These are phyloP conservation scores for Solanum clarkiae DNA, from an alignment of 257 asterid species.

Conservation along the genomic window DNA sequence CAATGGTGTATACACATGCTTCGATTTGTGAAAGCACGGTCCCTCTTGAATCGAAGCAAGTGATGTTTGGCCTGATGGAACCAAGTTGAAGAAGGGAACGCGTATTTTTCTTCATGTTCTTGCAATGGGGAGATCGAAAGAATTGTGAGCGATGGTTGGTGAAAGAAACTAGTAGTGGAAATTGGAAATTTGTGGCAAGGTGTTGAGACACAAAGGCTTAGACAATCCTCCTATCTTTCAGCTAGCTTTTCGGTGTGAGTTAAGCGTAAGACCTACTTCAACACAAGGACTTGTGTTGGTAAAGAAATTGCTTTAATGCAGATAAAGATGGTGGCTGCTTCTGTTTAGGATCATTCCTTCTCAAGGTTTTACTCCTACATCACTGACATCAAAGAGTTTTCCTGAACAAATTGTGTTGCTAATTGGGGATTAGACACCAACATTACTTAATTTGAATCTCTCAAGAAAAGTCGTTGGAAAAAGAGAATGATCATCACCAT, in stretches of 20 bases:
- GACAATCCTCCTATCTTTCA: too few species aligned
- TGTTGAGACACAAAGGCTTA: too few species aligned
- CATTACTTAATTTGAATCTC: too few species aligned
- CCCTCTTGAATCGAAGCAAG: not conserved
- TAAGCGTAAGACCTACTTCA: too few species aligned
- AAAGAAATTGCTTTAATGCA: not conserved
- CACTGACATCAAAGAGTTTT: not conserved
- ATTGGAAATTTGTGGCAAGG: not conserved
- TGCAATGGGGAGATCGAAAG: not conserved
- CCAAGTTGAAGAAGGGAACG: not conserved
- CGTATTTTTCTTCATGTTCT: not conserved
- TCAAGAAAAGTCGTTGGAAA: too few species aligned
- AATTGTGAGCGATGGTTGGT: not conserved
- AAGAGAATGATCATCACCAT: too few species aligned
- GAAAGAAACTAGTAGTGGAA: not conserved
- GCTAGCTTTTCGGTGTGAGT: too few species aligned
- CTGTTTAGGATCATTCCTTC: too few species aligned
- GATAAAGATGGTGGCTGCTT: not conserved
- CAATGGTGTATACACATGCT: not conserved
- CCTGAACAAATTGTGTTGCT: not conserved
- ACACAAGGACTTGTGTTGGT: not conserved
- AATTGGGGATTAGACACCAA: too few species aligned
- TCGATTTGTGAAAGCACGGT: not conserved
- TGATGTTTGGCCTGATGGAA: not conserved
- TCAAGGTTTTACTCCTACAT: not conserved